Base-by-base conservation (phyloP, 495 filamentous ascomycete species). In the Penicillium canariense region DNA sequence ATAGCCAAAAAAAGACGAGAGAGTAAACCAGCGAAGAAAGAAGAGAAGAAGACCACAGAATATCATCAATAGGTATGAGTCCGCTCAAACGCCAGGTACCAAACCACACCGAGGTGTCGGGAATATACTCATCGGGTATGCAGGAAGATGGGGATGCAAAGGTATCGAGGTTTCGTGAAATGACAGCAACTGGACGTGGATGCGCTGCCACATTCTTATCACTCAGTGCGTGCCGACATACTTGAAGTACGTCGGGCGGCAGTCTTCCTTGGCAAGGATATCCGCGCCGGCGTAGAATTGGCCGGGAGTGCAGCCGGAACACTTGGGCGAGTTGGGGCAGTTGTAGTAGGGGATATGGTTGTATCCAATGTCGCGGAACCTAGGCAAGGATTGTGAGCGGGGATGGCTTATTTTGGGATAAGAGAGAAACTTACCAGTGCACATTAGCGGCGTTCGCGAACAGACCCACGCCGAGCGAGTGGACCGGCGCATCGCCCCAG, bases 301-400 rank as follows among this genome's bases (percentile, higher is more conserved):
- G 34, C 92, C 95, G 0, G 90, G 84, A 11, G 84, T 79, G 68
- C 95, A 99, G 58, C 91, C 91, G 54, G 81, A 85, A 68, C 95
- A 99, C 69, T 97, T 97, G 27, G 90, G 90, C 17, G 88, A 93
- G 72, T 94, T 96, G 50, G 95, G 95, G 69, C 95, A 99, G 72
- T 97, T 97, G 79, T 92, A 95, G 77, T 94, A 99, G 23, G 95
- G 95, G 43, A 97, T 95, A 63, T 99, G 95, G 61, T 95, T 90
- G 72, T 99, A 99, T 51, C 95, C 95, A 58, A 99, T 97, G 69
- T 99, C 95, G 34, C 93, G 90, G 85, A 99, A 99, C 92, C 92
- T 97, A 54, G 22, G 36, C 3, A 46, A 48, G 23, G 44, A n/a
- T 43, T 6, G 30, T 17, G 27, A 55, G 17, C 2, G 46, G 59